phyloP scores from a whole-genome alignment of 345 rosid genomes.

The Eucalyptus regnans region DNA sequence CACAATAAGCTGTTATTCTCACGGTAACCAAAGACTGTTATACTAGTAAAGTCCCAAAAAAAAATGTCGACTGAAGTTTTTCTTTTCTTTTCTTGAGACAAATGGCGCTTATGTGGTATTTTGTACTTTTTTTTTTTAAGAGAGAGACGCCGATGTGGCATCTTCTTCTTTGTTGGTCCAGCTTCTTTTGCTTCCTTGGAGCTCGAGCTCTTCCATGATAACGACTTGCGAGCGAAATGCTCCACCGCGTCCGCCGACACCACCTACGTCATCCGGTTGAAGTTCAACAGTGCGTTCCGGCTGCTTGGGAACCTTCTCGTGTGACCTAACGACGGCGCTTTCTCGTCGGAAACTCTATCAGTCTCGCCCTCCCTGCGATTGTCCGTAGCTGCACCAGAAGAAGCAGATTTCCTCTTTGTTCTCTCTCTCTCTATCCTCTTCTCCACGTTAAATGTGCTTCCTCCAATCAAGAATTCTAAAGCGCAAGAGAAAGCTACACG shows the following conservation, averaged over 20 bases:
- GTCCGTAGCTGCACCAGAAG: not conserved
- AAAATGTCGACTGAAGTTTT: too few species aligned
- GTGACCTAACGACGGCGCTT: not conserved
- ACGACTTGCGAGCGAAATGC: not conserved
- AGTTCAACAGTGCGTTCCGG: not conserved
- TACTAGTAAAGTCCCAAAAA: fast-evolving
- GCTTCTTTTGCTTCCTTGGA: not conserved
- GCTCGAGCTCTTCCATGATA: not conserved
- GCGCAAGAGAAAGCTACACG: not conserved
- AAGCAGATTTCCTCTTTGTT: not conserved
- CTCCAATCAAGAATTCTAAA: not conserved
- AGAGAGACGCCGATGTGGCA: fast-evolving
- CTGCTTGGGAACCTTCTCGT: not conserved
- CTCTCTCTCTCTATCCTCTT: not conserved
- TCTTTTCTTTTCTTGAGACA: not conserved
- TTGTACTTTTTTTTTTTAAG: too few species aligned
- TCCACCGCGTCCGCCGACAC: fast-evolving
- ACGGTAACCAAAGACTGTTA: fast-evolving
- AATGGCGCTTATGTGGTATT: not conserved
- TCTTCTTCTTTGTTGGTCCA: not conserved
- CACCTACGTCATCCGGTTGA: not conserved
- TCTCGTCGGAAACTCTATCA: fast-evolving
- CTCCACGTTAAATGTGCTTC: not conserved
- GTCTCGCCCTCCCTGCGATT: not conserved
- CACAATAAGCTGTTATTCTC: fast-evolving